These are phyloP conservation scores for Ramaria sp. DNA, from an alignment of 768 basidiomycete species.

Conservation along the genomic window DNA sequence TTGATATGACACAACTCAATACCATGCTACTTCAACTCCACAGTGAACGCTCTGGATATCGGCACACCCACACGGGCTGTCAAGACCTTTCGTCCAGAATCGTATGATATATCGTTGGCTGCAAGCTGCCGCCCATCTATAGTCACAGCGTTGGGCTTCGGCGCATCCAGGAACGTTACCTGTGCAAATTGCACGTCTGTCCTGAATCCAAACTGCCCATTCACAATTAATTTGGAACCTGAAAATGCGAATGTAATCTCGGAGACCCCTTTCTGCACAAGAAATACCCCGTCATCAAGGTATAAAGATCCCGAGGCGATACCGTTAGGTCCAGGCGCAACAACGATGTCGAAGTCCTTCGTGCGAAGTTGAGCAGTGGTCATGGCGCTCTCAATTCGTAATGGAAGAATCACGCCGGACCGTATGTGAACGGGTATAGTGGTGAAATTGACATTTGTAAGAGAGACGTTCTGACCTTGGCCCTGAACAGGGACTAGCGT, in stretches of 20 bases:
- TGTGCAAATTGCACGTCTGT: conserved; percentile 23
- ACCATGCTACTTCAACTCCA: background rate
- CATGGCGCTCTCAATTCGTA: conserved; percentile 45
- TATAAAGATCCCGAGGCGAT: conserved; percentile 44
- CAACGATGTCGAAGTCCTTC: conserved; percentile 50
- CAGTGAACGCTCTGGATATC: background rate
- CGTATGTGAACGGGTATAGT: conserved; percentile 70
- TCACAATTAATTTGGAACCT: conserved; percentile 18
- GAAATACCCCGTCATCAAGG: conserved; percentile 54
- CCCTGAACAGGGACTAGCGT: conserved; percentile 35
- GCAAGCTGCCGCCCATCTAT: background rate
- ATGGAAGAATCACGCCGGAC: conserved; percentile 47
- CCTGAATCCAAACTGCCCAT: conserved; percentile 21
- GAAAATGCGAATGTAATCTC: conserved; percentile 20
- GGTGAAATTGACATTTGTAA: conserved; percentile 27
- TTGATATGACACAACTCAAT: too few species aligned
- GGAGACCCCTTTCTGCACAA: conserved; percentile 21
- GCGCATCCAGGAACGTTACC: conserved; percentile 24
- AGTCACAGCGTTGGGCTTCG: conserved; percentile 5
- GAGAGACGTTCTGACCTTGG: conserved; percentile 41
- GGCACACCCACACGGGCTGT: background rate
- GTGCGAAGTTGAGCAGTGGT: conserved; percentile 46
- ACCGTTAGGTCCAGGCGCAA: conserved; percentile 47
- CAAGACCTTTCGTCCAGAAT: background rate
- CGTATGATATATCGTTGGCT: background rate